These are phyloP conservation scores for Fusarium longipes DNA, from an alignment of 2,329 filamentous ascomycete genomes.

Conservation along the genomic window DNA sequence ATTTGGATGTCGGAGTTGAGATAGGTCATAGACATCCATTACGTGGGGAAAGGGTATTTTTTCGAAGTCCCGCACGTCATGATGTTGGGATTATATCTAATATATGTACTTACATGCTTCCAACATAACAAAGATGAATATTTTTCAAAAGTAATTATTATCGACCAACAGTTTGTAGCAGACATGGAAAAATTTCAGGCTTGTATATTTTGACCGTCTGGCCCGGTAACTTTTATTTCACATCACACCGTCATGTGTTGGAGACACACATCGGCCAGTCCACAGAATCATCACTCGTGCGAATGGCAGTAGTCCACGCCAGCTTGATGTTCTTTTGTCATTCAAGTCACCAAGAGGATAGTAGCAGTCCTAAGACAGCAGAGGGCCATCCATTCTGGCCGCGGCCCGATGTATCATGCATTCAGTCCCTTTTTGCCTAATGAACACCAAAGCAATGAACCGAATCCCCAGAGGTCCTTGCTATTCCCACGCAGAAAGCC, in stretches of 20 bases:
- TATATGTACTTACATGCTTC: neutral
- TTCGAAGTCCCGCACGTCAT: slow-evolving; percentile 46
- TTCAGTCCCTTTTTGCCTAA: slow-evolving; percentile 62
- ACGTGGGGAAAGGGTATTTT: slow-evolving; percentile 45
- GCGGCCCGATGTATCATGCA: slow-evolving; percentile 59
- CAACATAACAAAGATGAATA: neutral
- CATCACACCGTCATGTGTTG: slow-evolving; percentile 8
- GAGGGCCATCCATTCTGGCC: slow-evolving; percentile 56
- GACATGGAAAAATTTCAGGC: neutral
- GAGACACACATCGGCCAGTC: neutral
- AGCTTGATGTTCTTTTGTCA: slow-evolving; percentile 57
- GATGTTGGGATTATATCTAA: slow-evolving; percentile 9
- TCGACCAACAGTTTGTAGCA: neutral
- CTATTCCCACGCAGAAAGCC: slow-evolving; percentile 50
- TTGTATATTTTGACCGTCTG: slow-evolving; percentile 23
- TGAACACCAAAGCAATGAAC: slow-evolving; percentile 67
- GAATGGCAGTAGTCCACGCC: slow-evolving; percentile 41
- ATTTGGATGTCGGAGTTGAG: slow-evolving; percentile 7
- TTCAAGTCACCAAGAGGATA: slow-evolving; percentile 61
- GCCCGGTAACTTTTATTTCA: slow-evolving; percentile 33
- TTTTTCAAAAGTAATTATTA: neutral
- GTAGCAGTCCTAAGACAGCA: slow-evolving; percentile 58
- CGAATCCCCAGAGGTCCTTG: slow-evolving; percentile 53
- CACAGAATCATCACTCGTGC: slow-evolving; percentile 37
- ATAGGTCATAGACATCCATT: slow-evolving; percentile 6